Percentiles rank a stretch among this genome's conserved stretches.
These are phyloP conservation scores for Gracilaria gracilis DNA, from an alignment of 23 red algal genomes.

Conservation along the genomic window DNA sequence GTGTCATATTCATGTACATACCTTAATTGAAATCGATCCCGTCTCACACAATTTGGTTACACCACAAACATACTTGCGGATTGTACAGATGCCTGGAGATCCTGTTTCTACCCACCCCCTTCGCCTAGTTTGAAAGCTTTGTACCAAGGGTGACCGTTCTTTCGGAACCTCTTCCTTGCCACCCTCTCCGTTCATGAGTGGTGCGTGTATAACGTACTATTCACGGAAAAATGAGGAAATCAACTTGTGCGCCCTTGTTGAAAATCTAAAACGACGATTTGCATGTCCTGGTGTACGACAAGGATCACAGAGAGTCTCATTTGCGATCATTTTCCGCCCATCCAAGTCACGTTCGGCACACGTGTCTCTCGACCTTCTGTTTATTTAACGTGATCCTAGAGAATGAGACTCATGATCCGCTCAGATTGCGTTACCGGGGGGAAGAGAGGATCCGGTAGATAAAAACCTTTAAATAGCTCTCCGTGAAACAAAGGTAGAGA, in stretches of 20 bases:
- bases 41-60: no score
- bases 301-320: constrained; percentile 35
- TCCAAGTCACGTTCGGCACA: background rate
- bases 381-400: constrained; percentile 78
- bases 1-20: no score
- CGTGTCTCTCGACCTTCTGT: constrained; percentile 58
- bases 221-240: background rate
- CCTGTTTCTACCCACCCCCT: no score
- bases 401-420: constrained; percentile 86
- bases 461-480: constrained; percentile 54
- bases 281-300: background rate
- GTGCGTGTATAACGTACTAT: background rate
- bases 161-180: no score
- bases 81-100: no score
- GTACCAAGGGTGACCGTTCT: no score
- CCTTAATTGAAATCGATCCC: no score
- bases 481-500: constrained; percentile 87
- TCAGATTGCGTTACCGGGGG: constrained; percentile 90
- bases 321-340: constrained; percentile 56
- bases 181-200: no score
- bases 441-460: constrained; percentile 54
- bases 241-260: background rate
- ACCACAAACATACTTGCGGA: no score
- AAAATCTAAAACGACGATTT: constrained; percentile 9
- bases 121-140: no score